Evolutionary conservation across 768 basidiomycete species (phyloP), one percentile per base, ranked within the genome.

Genomic region (Rhizopogon vulgaris): DNA sequence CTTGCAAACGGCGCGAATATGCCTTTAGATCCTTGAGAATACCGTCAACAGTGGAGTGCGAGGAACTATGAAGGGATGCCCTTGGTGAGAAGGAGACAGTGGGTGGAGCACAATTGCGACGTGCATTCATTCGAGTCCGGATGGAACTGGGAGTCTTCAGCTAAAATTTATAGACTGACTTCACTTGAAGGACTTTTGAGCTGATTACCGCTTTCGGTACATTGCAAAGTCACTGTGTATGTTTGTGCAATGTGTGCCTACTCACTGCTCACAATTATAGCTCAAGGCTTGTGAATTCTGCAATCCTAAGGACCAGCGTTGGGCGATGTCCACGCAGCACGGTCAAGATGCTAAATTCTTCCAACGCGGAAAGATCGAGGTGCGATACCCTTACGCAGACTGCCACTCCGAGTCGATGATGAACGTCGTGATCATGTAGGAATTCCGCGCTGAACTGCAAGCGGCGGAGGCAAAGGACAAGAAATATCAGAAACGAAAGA

Each of bases 401-500:
- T 17, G 43, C 17, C 46, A 54, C 56, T 60, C 40, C 41, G n/a
- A n/a, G n/a, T n/a, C n/a, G n/a, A 46, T 27, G 53, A 59, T 48
- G 55, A 15, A 55, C 56, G 17, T 48, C 56, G 17, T 48, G 38
- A 52, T 60, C 46, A 9, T 56, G 43, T 62, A 90, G 86, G 92
- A 94, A 77, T 90, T 94, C 63, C 86, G 92, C 50, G 81, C 86
- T 56, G 94, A 97, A 67, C 79, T 96, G 40, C 88, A 90, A 67
- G 88, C 90, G 42, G 88, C 90, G 8, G 92, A 93, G 67, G 77
- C 86, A 57, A 96, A 96, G 72, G 96, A 99, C 78, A 99, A 97
- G 78, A 95, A 94, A 62, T 98, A 81, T 58, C 73, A 83, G 59
- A 94, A 94, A 71, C 82, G 94, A 61, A 98, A 94, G 79, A 94